A percentile compares a stretch with the other conserved stretches of the same genome.
Conservation (phyloP, 768 basidiomycete species). For the Arthromyces matolae region DNA sequence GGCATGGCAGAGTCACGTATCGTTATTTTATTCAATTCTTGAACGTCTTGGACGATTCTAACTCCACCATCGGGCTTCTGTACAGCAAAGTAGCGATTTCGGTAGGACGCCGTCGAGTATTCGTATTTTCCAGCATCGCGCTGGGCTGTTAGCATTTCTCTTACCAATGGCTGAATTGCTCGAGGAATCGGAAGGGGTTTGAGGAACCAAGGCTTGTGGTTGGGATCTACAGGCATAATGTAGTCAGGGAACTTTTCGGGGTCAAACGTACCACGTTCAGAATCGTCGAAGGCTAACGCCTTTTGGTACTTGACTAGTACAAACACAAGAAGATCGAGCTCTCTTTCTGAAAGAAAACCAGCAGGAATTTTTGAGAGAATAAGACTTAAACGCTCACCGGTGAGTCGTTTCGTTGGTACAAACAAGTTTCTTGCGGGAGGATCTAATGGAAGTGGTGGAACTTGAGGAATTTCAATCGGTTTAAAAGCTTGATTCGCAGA, state of each 20-base stretch:
- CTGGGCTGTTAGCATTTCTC: conserved; percentile 18
- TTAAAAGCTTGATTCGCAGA: conserved; percentile 15
- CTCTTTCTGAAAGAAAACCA: conserved; percentile 1
- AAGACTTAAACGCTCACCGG: conserved; percentile 12
- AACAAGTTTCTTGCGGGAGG: conserved; percentile 8
- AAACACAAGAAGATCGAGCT: conserved; percentile 19
- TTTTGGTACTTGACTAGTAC: conserved; percentile 10
- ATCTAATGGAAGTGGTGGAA: conserved; percentile 5
- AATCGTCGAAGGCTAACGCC: conserved; percentile 17
- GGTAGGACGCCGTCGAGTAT: not conserved
- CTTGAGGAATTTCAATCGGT: conserved; percentile 14
- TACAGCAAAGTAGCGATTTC: not conserved
- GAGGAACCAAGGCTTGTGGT: too few relatives aligned
- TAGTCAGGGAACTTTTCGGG: conserved; percentile 30
- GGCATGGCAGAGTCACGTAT: too few relatives aligned
- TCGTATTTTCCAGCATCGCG: conserved; percentile 21
- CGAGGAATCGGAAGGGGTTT: conserved; percentile 25
- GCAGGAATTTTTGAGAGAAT: conserved; percentile 8
- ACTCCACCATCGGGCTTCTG: not conserved
- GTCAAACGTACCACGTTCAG: conserved; percentile 24
- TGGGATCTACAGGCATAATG: conserved; percentile 27
- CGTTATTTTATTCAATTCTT: conserved; percentile 33
- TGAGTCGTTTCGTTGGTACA: conserved; percentile 5
- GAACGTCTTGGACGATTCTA: not conserved
- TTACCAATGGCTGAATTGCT: conserved; percentile 19